Conservation (phyloP, 257 asterid genomes). For the Cruciata laevipes region DNA sequence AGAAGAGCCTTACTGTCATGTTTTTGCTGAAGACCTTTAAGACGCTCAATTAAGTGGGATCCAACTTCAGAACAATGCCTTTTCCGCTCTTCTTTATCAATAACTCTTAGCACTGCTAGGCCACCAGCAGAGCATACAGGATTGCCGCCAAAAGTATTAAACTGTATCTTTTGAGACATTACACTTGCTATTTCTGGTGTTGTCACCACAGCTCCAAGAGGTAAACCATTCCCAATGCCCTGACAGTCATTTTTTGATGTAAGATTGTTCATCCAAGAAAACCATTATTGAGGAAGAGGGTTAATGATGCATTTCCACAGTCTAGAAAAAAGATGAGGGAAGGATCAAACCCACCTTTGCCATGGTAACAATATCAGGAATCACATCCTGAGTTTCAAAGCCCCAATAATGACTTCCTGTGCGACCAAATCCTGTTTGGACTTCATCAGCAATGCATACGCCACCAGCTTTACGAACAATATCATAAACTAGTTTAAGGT, state of each 20-base stretch:
- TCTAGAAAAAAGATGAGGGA: slow-evolving; percentile 6
- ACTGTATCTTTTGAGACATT: slow-evolving; percentile 78
- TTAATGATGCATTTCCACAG: background rate
- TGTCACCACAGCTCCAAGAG: slow-evolving; percentile 98
- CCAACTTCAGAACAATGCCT: slow-evolving; percentile 82
- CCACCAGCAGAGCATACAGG: slow-evolving; percentile 99
- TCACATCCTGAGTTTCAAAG: slow-evolving; percentile 83
- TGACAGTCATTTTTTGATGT: slow-evolving; percentile 22
- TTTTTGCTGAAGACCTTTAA: slow-evolving; percentile 61
- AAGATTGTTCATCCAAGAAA: slow-evolving; percentile 7
- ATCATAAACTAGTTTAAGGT: slow-evolving; percentile 75
- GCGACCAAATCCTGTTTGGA: slow-evolving; percentile 96
- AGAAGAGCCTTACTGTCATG: slow-evolving; percentile 55
- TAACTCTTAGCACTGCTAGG: slow-evolving; percentile 72
- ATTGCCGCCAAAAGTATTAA: slow-evolving; percentile 94
- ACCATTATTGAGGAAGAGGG: background rate
- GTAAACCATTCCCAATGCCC: slow-evolving; percentile 98
- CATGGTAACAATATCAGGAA: slow-evolving; percentile 97
- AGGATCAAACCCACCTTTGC: slow-evolving; percentile 58
- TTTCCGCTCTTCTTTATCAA: slow-evolving; percentile 84
- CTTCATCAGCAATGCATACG: slow-evolving; percentile 97
- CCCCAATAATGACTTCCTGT: slow-evolving; percentile 98
- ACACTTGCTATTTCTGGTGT: slow-evolving; percentile 94
- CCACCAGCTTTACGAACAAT: slow-evolving; percentile 88
- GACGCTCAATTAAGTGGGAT: slow-evolving; percentile 64